Conservation (phyloP, 1,139 yeast genomes). For the Torulaspora globosa region DNA sequence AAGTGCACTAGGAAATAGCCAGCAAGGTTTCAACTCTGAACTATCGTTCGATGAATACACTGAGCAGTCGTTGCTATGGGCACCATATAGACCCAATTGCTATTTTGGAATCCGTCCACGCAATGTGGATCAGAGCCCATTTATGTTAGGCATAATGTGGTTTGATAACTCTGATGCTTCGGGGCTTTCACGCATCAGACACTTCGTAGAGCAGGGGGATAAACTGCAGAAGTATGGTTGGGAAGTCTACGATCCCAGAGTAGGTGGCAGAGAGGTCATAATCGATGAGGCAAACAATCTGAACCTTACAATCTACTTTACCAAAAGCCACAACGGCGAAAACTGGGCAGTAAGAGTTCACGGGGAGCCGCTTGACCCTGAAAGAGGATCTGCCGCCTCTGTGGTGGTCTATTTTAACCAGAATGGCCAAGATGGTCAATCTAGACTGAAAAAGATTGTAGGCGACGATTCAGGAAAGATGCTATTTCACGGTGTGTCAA, state of each 20-base stretch:
- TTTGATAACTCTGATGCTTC: conserved; percentile 58
- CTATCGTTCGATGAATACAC: conserved; percentile 33
- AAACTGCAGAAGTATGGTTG: conserved; percentile 76
- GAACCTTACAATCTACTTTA: conserved; percentile 65
- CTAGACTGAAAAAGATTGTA: conserved; percentile 40
- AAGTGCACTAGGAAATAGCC: neutral
- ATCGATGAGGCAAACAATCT: conserved; percentile 63
- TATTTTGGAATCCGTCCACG: conserved; percentile 85
- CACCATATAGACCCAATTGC: conserved; percentile 84
- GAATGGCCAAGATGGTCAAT: conserved; percentile 48
- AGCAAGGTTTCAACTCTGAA: neutral
- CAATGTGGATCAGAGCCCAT: conserved; percentile 55
- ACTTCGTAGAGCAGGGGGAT: conserved; percentile 73
- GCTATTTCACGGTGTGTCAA: conserved; percentile 50
- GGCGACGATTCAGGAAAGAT: conserved; percentile 38
- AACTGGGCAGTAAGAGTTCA: conserved; percentile 72
- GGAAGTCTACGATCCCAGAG: conserved; percentile 79
- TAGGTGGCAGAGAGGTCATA: conserved; percentile 79
- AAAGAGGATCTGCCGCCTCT: conserved; percentile 51
- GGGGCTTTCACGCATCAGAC: conserved; percentile 65
- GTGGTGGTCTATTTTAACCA: conserved; percentile 64
- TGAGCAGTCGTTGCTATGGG: conserved; percentile 66
- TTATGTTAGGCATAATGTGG: conserved; percentile 88
- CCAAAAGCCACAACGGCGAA: conserved; percentile 62
- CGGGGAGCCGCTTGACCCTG: conserved; percentile 56